A percentile compares a stretch with the other conserved stretches of the same genome.
Evolutionary conservation across 2,329 filamentous ascomycete species (phyloP).

Genomic region (Xylaria multiplex): DNA sequence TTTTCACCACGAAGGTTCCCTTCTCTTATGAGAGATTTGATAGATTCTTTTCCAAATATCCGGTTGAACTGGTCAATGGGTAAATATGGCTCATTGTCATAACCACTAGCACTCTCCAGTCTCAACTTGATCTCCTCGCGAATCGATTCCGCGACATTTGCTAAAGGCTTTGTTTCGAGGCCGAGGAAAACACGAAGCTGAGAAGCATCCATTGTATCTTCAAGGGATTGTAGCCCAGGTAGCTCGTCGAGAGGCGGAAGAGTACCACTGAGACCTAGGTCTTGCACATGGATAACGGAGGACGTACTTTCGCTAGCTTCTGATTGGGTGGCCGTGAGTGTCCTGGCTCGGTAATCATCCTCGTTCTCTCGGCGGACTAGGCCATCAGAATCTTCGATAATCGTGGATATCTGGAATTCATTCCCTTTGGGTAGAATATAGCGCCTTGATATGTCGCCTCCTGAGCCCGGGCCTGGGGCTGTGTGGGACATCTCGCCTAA

Average conservation of each 20-base stretch:
- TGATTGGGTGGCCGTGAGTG: too few species aligned
- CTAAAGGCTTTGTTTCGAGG: not conserved
- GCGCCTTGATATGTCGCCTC: not conserved
- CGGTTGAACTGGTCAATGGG: slow-evolving; percentile 3
- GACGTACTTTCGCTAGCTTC: not conserved
- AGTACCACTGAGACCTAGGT: not conserved
- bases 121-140: not conserved
- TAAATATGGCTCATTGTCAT: not conserved
- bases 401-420: not conserved
- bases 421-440: not conserved
- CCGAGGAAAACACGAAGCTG: not conserved
- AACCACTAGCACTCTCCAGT: not conserved
- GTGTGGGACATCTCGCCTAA: too few species aligned
- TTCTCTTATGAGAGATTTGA: slow-evolving; percentile 5
- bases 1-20: not conserved
- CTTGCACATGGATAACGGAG: slow-evolving; percentile 1
- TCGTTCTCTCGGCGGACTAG: not conserved
- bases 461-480: too few species aligned
- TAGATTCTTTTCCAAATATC: not conserved
- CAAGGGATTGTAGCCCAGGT: not conserved
- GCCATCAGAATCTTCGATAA: slow-evolving; percentile 3
- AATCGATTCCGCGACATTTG: not conserved
- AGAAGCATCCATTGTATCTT: not conserved
- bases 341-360: not conserved
- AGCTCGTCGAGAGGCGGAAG: not conserved